Evolutionary conservation across 805 yeast species (phyloP), one percentile per base, ranked within the genome.

Genomic region (Ogataea polymorpha): DNA sequence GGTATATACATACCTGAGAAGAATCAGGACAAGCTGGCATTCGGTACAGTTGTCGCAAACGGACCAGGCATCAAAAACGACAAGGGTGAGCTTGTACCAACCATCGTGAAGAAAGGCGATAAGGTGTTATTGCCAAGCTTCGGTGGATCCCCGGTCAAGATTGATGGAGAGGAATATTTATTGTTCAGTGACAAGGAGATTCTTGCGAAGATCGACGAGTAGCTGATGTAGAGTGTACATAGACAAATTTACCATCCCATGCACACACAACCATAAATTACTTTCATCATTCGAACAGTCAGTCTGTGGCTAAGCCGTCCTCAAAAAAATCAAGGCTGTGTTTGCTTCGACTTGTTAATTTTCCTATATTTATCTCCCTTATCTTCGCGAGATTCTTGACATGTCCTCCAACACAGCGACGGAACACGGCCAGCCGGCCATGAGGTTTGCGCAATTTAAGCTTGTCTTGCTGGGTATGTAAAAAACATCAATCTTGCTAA

Each of bases 1-100:
- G 98, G 98, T 60, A 78, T 90, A 61, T 86, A 80, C 70, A 83
- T 90, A 55, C 98, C 98, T 48, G 97, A 90, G 71, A 89, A 89
- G 76, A 90, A 91, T 74, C 95, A 84, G 57, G 91, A 87, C 66
- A 93, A 91, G 72, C 78, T 89, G 61, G 86, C 86, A 74, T 86
- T 88, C 68, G 99, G 90, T 48, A 81, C 82, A 41, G 98, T 91
- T 37, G 68, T 91, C 51, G 91, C 98, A 44, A 88, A 90, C 50
- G 99, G 99, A 48, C 98, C 98, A 41, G 99, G 99, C 13, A 15
- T 28, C 12, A 16, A 16, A 16, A 84, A 85, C 69, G 70, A 76
- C 44, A 77, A 81, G 46, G 98, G 98, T 50, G 72, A 81, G 59
- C 65, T 80, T 50, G 74, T 87, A 35, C 74, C 80, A 35, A 81